Base-by-base conservation (phyloP, 2,329 filamentous ascomycete genomes). In the Cladosporium sp. region DNA sequence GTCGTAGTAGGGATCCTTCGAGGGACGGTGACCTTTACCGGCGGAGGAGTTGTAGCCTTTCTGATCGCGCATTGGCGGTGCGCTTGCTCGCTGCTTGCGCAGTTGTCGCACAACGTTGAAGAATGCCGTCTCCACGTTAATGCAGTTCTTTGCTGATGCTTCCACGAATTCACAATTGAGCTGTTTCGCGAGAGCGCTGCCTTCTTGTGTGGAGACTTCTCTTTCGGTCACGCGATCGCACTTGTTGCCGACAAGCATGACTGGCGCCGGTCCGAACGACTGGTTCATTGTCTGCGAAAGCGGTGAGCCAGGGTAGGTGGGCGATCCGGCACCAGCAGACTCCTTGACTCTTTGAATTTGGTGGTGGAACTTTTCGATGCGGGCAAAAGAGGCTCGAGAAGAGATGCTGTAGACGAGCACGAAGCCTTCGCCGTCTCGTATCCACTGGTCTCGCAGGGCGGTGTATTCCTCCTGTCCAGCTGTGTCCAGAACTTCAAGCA, bases 181-280 rank as follows among this genome's bases (percentile, higher is more conserved):
- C 70, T 97, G 91, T 69, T 92, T 89, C 58, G 94, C 93, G 39
- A 97, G 79, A 55, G 92, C 92, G 66, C 91, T 89, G 15, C 94
- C 94, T 77, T 99, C 94, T 75, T 97, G 94, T 52, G 92, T 96
- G 2, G 92, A 97, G 3, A 97, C 94, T 71, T 97, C 93, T 65
- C 94, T 86, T 77, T 97, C 94, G 28, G 93, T 96, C 49, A 96
- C 91, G 69, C 94, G 85, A 76, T 99, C 94, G 77, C 91, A 96
- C 80, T 99, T 99, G 82, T 99, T 97, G 66, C 94, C 94, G 37
- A 99, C 94, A 30, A 99, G 83, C 94, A 99, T 97, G 69, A 99
- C 90, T 49, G 94, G 94, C 15, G 94, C 91, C 19, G 88, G 88
- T 63, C 85, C 82, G 63, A 84, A 84, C 25, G 72, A 80, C 19